Percentiles rank a stretch among this genome's conserved stretches.
phyloP scores from a whole-genome alignment of 352 stramenopile genomes.

The Ochromonadaceae sp. region DNA sequence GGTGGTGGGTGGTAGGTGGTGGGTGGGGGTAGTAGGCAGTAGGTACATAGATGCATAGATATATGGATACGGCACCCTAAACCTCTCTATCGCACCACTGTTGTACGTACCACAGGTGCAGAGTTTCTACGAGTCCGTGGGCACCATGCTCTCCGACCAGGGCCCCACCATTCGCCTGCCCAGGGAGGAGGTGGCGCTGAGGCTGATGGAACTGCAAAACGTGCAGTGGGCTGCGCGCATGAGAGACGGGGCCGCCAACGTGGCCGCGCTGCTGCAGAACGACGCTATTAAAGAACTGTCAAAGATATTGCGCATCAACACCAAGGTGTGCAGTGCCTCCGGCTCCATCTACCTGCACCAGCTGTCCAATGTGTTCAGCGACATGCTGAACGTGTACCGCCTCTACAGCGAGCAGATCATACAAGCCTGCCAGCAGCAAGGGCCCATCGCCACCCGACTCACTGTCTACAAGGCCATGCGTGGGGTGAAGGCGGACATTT shows the following conservation, averaged over 20 bases:
- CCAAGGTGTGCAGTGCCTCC: constrained; percentile 81
- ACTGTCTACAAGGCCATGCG: constrained; percentile 61
- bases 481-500: constrained; percentile 87
- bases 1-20: too few relatives aligned
- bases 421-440: constrained; percentile 61
- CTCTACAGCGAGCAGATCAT: constrained; percentile 94
- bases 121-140: constrained; percentile 97
- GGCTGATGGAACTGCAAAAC: constrained; percentile 90
- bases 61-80: too few relatives aligned
- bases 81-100: too few relatives aligned
- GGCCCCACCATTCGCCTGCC: constrained; percentile 42
- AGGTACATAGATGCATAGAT: too few relatives aligned
- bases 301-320: constrained; percentile 96
- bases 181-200: constrained; percentile 63
- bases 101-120: constrained; percentile 79
- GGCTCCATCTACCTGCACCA: constrained; percentile 91
- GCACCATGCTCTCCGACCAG: constrained; percentile 59
- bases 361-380: constrained; percentile 91
- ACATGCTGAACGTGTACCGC: constrained; percentile 97
- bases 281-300: constrained; percentile 68
- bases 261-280: constrained; percentile 52
- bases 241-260: constrained; percentile 47
- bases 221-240: constrained; percentile 55
- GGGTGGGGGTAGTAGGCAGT: too few relatives aligned
- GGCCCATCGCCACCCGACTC: constrained; percentile 81